phyloP scores from a whole-genome alignment of 2,329 filamentous ascomycete species.

The Sphaerulina vaccinii region DNA sequence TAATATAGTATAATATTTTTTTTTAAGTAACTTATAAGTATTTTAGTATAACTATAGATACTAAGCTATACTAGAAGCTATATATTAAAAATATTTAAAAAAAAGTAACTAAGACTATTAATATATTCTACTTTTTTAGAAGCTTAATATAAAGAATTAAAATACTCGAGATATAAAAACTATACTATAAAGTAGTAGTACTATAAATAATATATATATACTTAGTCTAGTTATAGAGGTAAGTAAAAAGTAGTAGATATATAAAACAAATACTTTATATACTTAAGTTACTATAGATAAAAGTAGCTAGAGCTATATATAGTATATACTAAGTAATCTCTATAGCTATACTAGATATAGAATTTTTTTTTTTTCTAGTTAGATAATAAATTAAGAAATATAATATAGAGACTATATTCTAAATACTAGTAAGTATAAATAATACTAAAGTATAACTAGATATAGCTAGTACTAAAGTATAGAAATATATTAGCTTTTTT shows the following conservation, averaged over 20 bases:
- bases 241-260: neutral
- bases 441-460: neutral
- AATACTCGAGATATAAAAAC: slow-evolving; percentile 8
- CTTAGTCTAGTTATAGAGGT: slow-evolving; percentile 7
- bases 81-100: slow-evolving; percentile 3
- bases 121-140: neutral
- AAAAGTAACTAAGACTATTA: slow-evolving; percentile 3
- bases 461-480: neutral
- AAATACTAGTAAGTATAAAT: slow-evolving; percentile 2
- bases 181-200: slow-evolving; percentile 6
- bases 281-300: slow-evolving; percentile 7
- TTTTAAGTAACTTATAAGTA: neutral
- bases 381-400: slow-evolving; percentile 10
- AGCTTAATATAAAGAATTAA: slow-evolving; percentile 2
- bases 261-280: slow-evolving; percentile 7
- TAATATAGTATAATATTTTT: neutral
- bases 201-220: slow-evolving; percentile 11
- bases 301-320: slow-evolving; percentile 11
- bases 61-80: slow-evolving; percentile 8
- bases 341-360: slow-evolving; percentile 12
- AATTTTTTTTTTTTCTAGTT: slow-evolving; percentile 5
- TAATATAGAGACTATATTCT: slow-evolving; percentile 4
- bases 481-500: slow-evolving; percentile 11
- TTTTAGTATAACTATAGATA: slow-evolving; percentile 1
- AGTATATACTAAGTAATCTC: slow-evolving; percentile 6